A percentile compares a stretch with the other conserved stretches of the same genome.
Evolutionary conservation across 192 early-diverging fungal genomes (phyloP).

Genomic region (Mortierella alpina): DNA sequence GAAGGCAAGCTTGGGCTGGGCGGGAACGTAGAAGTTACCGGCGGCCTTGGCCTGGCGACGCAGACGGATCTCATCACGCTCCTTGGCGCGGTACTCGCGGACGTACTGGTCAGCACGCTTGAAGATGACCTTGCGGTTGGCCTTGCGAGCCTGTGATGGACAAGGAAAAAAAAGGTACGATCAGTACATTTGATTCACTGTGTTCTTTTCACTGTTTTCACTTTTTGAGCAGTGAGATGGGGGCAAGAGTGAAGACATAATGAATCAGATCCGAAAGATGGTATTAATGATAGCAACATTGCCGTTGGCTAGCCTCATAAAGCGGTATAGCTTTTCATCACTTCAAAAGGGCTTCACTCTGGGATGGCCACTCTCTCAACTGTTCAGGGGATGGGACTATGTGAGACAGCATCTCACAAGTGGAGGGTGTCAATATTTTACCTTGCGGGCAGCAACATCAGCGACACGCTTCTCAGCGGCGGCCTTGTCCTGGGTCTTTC

Average conservation of each 20-base stretch:
- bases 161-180: slow-evolving; percentile 7
- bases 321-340: slow-evolving; percentile 28
- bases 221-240: neutral
- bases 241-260: neutral
- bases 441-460: slow-evolving; percentile 64
- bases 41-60: slow-evolving; percentile 91
- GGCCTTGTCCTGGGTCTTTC: slow-evolving; percentile 79
- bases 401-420: neutral
- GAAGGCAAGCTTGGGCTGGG: slow-evolving; percentile 97
- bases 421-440: slow-evolving; percentile 22
- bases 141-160: slow-evolving; percentile 46
- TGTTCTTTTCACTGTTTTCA: slow-evolving; percentile 6
- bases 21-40: slow-evolving; percentile 95
- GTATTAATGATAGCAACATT: slow-evolving; percentile 61
- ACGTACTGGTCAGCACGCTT: slow-evolving; percentile 99
- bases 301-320: slow-evolving; percentile 51
- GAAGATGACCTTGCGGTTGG: slow-evolving; percentile 96
- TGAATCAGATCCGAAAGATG: slow-evolving; percentile 89
- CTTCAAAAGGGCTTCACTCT: slow-evolving; percentile 6
- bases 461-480: slow-evolving; percentile 69
- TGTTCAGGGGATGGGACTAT: neutral
- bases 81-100: slow-evolving; percentile 93
- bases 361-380: slow-evolving; percentile 43
- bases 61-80: slow-evolving; percentile 92
- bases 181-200: neutral